Evolutionary conservation across 768 basidiomycete species (phyloP), one percentile per base, ranked within the genome.

Genomic region (Hydnum rufescens): DNA sequence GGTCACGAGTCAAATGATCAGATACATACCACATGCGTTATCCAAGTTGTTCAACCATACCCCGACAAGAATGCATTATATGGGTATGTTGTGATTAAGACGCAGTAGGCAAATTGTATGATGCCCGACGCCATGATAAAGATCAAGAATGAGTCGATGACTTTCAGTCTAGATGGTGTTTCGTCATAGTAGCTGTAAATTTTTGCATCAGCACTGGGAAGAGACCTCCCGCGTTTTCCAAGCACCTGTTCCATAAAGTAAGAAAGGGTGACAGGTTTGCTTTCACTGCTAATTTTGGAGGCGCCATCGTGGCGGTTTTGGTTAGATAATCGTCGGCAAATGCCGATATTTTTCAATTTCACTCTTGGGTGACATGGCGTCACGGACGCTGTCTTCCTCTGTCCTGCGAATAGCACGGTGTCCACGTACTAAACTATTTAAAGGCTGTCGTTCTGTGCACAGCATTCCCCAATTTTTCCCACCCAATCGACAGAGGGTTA

Each of bases 61-160:
- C 89, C 92, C 57, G 89, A 80, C 59, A 96, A 66, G 68, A 99
- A 99, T 34, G 95, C 89, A 59, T 99, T 96, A 72, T 92, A 96
- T 23, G 95, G 95, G 67, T 79, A 97, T 68, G 79, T 83, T 54
- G 89, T 89, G 56, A 99, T 73, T 58, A 88, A 71, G 29, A 93
- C 67, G 68, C 93, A 89, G 69, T 97, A 97, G 5, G 74, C 67
- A 68, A 99, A 96, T 64, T 96, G 92, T 43, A 78, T 63, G 54
- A 92, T 73, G 60, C 95, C 95, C 2, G 85, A 84, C 44, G 93
- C 72, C 70, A 96, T 78, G 60, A 93, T 74, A 72, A 93, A 95
- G 55, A 84, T 67, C 57, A 97, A 74, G 71, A 96, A 96, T 4
- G 78, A 68, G 69, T 99, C 95, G 63, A 97, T 79, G 66, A 92